Percentiles rank a stretch among this genome's conserved stretches.
These are phyloP conservation scores for Hordeum marinum DNA, from an alignment of 176 grass and related monocot species.

Conservation along the genomic window DNA sequence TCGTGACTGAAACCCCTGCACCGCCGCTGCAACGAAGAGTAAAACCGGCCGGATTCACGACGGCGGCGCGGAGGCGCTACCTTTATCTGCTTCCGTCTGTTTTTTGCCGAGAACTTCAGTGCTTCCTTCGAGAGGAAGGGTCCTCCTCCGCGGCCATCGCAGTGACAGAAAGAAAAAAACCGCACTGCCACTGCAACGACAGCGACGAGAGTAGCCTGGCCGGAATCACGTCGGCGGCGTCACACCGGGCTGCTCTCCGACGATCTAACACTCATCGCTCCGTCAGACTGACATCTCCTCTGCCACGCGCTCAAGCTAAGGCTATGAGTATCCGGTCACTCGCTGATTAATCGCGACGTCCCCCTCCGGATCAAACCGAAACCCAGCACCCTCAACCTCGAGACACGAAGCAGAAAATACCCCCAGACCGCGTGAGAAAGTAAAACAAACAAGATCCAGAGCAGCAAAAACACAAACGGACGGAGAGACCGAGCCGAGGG, in stretches of 20 bases:
- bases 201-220: neutral
- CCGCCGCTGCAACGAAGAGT: too few species aligned
- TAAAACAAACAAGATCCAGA: neutral
- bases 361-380: neutral
- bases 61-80: neutral
- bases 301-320: neutral
- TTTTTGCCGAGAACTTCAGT: neutral
- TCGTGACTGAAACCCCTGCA: neutral
- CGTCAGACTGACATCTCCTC: neutral
- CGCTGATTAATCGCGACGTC: neutral
- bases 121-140: slow-evolving; percentile 10
- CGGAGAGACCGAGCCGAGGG: neutral
- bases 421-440: neutral
- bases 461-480: neutral
- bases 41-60: neutral
- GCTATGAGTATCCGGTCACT: too few species aligned
- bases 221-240: neutral
- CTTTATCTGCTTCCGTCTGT: neutral
- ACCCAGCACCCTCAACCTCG: neutral
- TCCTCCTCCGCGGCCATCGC: neutral
- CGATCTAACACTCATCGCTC: neutral
- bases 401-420: neutral
- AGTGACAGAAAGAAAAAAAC: neutral
- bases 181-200: neutral
- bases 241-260: neutral